These are phyloP conservation scores for Cyphellophora attinorum DNA, from an alignment of 2,329 filamentous ascomycete genomes.

Conservation along the genomic window DNA sequence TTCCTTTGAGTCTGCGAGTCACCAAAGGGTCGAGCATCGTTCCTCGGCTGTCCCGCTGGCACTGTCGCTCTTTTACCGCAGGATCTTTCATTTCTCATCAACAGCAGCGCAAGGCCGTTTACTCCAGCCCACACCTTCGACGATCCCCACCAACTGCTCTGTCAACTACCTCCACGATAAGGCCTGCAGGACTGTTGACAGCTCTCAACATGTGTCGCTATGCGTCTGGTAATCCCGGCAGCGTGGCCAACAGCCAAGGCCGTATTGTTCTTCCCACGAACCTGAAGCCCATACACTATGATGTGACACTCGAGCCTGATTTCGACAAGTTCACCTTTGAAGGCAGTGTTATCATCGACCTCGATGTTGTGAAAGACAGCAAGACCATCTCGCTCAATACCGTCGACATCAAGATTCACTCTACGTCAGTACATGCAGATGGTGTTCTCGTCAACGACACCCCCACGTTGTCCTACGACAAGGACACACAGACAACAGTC, in stretches of 20 bases:
- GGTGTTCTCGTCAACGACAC: constrained; percentile 51
- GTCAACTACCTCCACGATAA: no score
- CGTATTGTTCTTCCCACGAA: constrained; percentile 86
- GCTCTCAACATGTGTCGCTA: constrained; percentile 17
- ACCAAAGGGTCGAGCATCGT: neutral
- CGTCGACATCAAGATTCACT: constrained; percentile 74
- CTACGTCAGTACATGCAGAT: constrained; percentile 56
- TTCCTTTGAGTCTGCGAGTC: neutral
- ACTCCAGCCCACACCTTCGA: no score
- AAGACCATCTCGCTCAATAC: constrained; percentile 81
- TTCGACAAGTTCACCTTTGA: constrained; percentile 81
- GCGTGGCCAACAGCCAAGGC: constrained; percentile 12
- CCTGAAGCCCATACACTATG: constrained; percentile 85
- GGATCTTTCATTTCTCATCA: no score
- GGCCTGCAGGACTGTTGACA: no score
- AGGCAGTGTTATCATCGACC: constrained; percentile 73
- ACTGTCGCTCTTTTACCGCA: neutral
- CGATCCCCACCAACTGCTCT: no score
- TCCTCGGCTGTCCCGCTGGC: neutral
- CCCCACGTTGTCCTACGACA: constrained; percentile 63
- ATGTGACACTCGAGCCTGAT: constrained; percentile 83
- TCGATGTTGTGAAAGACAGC: constrained; percentile 77
- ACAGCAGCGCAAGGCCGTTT: no score
- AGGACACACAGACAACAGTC: constrained; percentile 70
- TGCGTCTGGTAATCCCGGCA: constrained; percentile 16